Conservation (phyloP, 2,329 filamentous ascomycete genomes). For the Metarhizium brunneum region DNA sequence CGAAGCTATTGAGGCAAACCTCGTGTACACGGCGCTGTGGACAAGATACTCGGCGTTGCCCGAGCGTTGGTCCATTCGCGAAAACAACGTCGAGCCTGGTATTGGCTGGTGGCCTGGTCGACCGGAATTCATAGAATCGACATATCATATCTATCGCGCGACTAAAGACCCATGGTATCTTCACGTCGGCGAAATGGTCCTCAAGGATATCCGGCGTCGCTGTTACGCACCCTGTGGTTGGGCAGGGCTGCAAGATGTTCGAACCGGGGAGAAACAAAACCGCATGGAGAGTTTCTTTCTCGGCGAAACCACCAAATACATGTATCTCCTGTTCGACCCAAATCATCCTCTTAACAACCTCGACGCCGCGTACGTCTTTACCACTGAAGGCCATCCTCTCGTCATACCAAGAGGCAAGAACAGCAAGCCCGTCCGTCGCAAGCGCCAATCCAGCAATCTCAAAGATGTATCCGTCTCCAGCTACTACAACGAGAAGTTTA, state of each 20-base stretch:
- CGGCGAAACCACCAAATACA: conserved; percentile 91
- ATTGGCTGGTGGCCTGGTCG: conserved; percentile 92
- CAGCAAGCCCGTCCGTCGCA: conserved; percentile 1
- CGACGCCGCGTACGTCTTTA: conserved; percentile 86
- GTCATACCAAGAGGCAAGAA: conserved; percentile 54
- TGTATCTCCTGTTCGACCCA: conserved; percentile 83
- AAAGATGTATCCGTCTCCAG: conserved; percentile 15
- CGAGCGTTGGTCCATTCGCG: conserved; percentile 84
- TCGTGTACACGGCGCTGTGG: conserved; percentile 90
- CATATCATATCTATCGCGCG: conserved; percentile 89
- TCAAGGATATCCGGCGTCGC: conserved; percentile 76
- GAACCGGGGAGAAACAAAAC: conserved; percentile 77
- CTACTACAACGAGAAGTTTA: conserved; percentile 36
- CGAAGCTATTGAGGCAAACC: conserved; percentile 80
- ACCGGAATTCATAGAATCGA: conserved; percentile 95
- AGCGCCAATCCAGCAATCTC: conserved; percentile 1
- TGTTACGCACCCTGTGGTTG: conserved; percentile 91
- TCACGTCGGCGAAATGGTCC: conserved; percentile 89
- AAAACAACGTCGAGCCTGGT: conserved; percentile 74
- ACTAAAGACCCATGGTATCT: conserved; percentile 95
- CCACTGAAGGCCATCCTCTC: conserved; percentile 89
- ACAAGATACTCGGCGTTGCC: conserved; percentile 88
- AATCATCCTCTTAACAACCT: conserved; percentile 79
- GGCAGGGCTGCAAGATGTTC: conserved; percentile 78
- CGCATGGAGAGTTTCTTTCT: conserved; percentile 99